Conservation (phyloP, 257 asterid genomes). For the Thymus mandschuricus region DNA sequence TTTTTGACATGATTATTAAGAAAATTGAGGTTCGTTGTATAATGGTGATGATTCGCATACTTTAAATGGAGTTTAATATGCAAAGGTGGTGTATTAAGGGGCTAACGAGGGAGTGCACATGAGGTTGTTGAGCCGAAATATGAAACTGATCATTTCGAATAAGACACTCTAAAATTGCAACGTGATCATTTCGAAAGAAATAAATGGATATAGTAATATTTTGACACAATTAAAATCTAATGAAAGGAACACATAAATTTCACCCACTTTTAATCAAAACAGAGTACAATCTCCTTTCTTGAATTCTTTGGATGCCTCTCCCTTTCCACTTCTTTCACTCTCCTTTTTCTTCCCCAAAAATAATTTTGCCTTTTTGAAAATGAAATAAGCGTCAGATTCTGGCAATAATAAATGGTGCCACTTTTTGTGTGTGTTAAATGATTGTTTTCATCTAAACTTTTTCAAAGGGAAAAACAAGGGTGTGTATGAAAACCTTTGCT, state of each 20-base stretch:
- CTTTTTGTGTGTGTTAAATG: conserved; percentile 34
- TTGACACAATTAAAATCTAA: background rate
- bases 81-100: too few relatives aligned
- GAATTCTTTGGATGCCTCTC: conserved; percentile 40
- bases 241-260: background rate
- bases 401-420: conserved; percentile 37
- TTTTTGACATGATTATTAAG: too few relatives aligned
- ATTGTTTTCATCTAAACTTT: conserved; percentile 35
- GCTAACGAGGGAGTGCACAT: too few relatives aligned
- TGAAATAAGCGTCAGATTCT: conserved; percentile 43
- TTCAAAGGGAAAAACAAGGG: too few relatives aligned
- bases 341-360: conserved; percentile 33
- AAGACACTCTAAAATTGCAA: too few relatives aligned
- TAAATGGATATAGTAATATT: background rate
- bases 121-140: too few relatives aligned
- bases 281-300: conserved; percentile 15
- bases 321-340: conserved; percentile 14
- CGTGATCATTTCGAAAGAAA: background rate
- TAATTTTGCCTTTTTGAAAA: conserved; percentile 32
- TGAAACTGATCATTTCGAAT: background rate
- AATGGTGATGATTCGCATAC: too few relatives aligned
- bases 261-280: background rate
- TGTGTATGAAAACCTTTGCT: too few relatives aligned
- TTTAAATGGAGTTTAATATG: too few relatives aligned
- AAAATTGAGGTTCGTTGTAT: too few relatives aligned